These are phyloP conservation scores for Aspergillus vadensis DNA, from an alignment of 2,329 filamentous ascomycete species.

Conservation along the genomic window DNA sequence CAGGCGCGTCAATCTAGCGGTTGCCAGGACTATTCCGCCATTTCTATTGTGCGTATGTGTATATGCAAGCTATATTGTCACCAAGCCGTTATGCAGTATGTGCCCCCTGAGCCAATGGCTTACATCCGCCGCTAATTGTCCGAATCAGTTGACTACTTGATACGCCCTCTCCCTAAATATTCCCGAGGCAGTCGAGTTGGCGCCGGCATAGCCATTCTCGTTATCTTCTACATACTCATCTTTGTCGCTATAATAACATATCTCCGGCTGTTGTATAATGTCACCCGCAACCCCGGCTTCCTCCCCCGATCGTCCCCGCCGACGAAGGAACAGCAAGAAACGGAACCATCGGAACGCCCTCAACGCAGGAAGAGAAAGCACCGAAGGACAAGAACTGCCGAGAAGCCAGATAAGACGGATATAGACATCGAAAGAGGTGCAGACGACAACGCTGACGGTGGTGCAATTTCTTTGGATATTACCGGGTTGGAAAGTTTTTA, in stretches of 20 bases:
- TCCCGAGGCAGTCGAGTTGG: slow-evolving; percentile 50
- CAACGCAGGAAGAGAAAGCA: slow-evolving; percentile 28
- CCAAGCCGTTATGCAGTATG: slow-evolving; percentile 69
- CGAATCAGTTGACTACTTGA: slow-evolving; percentile 68
- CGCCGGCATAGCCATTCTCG: slow-evolving; percentile 68
- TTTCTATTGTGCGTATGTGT: slow-evolving; percentile 67
- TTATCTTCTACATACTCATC: slow-evolving; percentile 72
- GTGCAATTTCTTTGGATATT: slow-evolving; percentile 54
- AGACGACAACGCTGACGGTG: slow-evolving; percentile 26
- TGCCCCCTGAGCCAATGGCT: slow-evolving; percentile 19
- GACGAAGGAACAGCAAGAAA: slow-evolving; percentile 28
- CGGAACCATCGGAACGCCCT: slow-evolving; percentile 20
- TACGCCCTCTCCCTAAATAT: slow-evolving; percentile 51
- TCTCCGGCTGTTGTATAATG: slow-evolving; percentile 67
- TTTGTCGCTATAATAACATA: slow-evolving; percentile 68
- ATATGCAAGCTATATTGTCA: slow-evolving; percentile 71
- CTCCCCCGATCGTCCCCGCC: slow-evolving; percentile 63
- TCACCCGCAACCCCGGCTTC: slow-evolving; percentile 72
- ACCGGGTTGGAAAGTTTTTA: slow-evolving; percentile 76
- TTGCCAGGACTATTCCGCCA: slow-evolving; percentile 68
- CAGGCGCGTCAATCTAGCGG: slow-evolving; percentile 57
- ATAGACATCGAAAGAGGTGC: slow-evolving; percentile 33
- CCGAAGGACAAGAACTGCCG: slow-evolving; percentile 25
- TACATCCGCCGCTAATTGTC: slow-evolving; percentile 4
- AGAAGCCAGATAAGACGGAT: slow-evolving; percentile 25